Percentiles rank a stretch among this genome's conserved stretches.
These are phyloP conservation scores for Trametopsis cervina DNA, from an alignment of 768 basidiomycete species.

Conservation along the genomic window DNA sequence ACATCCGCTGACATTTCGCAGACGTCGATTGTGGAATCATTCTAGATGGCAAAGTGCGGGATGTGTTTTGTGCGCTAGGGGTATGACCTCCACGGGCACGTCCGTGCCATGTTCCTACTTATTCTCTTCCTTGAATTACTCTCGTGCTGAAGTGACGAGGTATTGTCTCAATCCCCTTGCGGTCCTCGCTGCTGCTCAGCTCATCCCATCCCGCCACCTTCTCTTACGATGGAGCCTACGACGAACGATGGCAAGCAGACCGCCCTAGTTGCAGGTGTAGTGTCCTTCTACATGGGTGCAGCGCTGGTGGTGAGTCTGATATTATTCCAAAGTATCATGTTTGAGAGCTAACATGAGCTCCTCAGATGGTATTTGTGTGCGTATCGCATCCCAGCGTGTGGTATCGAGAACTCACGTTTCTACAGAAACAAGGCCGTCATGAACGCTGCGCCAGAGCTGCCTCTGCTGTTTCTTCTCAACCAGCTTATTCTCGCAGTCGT, in stretches of 20 bases:
- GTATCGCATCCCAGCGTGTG: conserved; percentile 8
- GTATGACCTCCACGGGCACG: no score
- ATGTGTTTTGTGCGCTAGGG: no score
- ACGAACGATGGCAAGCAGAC: conserved; percentile 26
- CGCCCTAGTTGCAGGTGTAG: conserved; percentile 60
- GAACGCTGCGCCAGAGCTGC: conserved; percentile 56
- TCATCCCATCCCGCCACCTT: conserved; percentile 21
- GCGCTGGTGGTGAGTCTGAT: conserved; percentile 57
- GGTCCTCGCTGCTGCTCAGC: no score
- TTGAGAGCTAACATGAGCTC: not conserved
- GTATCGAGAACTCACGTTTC: conserved; percentile 2
- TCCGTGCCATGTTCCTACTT: no score
- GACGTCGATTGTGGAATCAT: no score
- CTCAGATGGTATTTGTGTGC: conserved; percentile 47
- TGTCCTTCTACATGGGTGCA: conserved; percentile 71
- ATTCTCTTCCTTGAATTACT: no score
- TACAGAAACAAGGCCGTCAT: conserved; percentile 71
- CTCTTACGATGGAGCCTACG: conserved; percentile 17
- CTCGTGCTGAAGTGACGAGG: no score
- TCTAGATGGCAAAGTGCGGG: no score
- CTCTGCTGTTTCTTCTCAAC: conserved; percentile 58
- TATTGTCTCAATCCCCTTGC: no score
- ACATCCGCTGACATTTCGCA: no score
- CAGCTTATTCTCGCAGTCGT: conserved; percentile 67
- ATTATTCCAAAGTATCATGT: no score